These are phyloP conservation scores for Diospyros lotus DNA, from an alignment of 148 eudicot genomes.

Conservation along the genomic window DNA sequence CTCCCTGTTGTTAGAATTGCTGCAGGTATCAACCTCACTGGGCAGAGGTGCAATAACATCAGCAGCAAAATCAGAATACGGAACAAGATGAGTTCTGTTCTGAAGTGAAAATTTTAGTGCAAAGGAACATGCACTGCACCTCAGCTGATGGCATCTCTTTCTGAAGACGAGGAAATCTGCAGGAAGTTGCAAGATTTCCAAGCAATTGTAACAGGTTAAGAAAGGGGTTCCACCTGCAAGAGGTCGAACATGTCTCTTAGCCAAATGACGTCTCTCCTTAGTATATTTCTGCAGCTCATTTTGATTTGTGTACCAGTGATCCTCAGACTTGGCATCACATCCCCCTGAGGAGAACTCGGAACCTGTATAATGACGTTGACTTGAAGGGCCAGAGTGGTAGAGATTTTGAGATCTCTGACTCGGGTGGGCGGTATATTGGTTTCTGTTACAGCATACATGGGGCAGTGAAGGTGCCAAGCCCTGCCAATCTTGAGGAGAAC, in stretches of 20 bases:
- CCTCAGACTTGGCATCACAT: conserved; percentile 30
- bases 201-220: conserved; percentile 55
- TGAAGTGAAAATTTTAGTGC: conserved; percentile 50
- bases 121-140: conserved; percentile 58
- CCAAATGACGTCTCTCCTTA: conserved; percentile 40
- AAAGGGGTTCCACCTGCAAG: conserved; percentile 72
- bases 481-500: conserved; percentile 36
- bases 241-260: conserved; percentile 48
- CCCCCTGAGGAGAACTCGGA: conserved; percentile 32
- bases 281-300: conserved; percentile 27
- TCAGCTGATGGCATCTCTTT: conserved; percentile 49
- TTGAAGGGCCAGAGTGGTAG: conserved; percentile 25
- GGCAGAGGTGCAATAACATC: conserved; percentile 34
- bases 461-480: conserved; percentile 52
- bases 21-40: conserved; percentile 30
- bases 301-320: conserved; percentile 30
- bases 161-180: conserved; percentile 51
- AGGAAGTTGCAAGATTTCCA: conserved; percentile 54
- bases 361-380: conserved; percentile 28
- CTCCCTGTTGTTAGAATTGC: conserved; percentile 9
- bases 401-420: conserved; percentile 25
- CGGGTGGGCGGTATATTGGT: conserved; percentile 23
- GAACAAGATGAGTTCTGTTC: conserved; percentile 39
- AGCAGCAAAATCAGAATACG: conserved; percentile 11
- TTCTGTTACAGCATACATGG: conserved; percentile 22